These are phyloP conservation scores for Saussurea involucrata DNA, from an alignment of 129 eudicot species.

Conservation along the genomic window DNA sequence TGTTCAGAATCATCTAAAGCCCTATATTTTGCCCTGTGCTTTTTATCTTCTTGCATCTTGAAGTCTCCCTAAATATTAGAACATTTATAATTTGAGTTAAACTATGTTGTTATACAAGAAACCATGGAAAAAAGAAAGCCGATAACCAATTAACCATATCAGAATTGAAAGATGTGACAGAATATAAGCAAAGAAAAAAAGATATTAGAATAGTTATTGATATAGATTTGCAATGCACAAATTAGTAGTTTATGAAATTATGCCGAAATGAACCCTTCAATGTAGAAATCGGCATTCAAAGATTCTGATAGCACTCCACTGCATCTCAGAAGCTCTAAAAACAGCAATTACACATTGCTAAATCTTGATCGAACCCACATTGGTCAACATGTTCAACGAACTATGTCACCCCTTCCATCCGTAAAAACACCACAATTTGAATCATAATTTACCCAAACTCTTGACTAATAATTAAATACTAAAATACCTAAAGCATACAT, in stretches of 20 bases:
- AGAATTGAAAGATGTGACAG: not conserved
- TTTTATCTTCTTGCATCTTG: constrained; percentile 73
- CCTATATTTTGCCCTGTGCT: constrained; percentile 80
- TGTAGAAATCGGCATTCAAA: no score
- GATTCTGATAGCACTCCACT: not conserved
- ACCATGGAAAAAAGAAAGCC: not conserved
- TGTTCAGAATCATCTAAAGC: constrained; percentile 62
- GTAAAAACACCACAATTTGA: no score
- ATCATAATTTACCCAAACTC: no score
- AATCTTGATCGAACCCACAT: not conserved
- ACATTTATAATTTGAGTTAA: not conserved
- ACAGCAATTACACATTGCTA: constrained; percentile 6
- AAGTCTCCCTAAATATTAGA: constrained; percentile 65
- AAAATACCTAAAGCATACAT: no score
- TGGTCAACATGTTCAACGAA: not conserved
- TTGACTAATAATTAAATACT: no score
- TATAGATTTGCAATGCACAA: not conserved
- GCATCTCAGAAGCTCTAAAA: not conserved
- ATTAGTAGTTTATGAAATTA: not conserved
- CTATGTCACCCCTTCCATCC: not conserved
- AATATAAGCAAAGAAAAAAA: not conserved
- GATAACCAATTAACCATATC: no score
- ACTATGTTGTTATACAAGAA: not conserved
- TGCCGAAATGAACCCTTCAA: not conserved
- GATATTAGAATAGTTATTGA: no score